These are phyloP conservation scores for Leptomonas pyrrhocoris DNA, from an alignment of 208 protist species.

Conservation along the genomic window DNA sequence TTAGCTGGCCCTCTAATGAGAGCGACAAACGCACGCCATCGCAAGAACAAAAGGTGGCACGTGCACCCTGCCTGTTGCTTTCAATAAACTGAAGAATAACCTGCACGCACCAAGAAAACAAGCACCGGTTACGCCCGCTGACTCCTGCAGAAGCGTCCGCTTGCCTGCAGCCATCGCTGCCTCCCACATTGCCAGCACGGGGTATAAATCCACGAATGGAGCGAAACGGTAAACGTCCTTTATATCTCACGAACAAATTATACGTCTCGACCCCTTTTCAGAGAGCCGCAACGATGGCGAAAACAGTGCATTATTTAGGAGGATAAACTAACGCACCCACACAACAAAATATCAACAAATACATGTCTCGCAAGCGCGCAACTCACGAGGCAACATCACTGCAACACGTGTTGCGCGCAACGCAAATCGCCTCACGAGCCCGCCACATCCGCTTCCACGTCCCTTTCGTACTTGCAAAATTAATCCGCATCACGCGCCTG, in stretches of 20 bases:
- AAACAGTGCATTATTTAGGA: no score
- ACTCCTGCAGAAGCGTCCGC: neutral
- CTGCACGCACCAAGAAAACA: neutral
- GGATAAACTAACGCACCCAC: no score
- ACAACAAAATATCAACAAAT: no score
- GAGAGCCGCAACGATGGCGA: no score
- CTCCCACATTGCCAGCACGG: neutral
- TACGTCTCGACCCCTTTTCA: no score
- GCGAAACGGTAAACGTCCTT: neutral
- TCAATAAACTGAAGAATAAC: no score
- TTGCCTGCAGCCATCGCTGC: constrained; percentile 6
- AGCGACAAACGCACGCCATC: neutral
- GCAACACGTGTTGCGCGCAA: no score
- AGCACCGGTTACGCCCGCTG: neutral
- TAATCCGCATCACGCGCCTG: constrained; percentile 86
- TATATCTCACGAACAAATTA: neutral
- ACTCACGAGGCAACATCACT: no score
- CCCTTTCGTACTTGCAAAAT: neutral
- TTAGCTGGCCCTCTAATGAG: neutral
- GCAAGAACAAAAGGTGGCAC: neutral
- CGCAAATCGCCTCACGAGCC: no score
- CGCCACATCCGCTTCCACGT: no score
- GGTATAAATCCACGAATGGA: neutral
- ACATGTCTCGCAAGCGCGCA: no score
- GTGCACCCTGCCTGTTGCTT: neutral